Evolutionary conservation across 345 rosid genomes (phyloP), one percentile per base, ranked within the genome.

Genomic region (Aquilaria yunnanensis): DNA sequence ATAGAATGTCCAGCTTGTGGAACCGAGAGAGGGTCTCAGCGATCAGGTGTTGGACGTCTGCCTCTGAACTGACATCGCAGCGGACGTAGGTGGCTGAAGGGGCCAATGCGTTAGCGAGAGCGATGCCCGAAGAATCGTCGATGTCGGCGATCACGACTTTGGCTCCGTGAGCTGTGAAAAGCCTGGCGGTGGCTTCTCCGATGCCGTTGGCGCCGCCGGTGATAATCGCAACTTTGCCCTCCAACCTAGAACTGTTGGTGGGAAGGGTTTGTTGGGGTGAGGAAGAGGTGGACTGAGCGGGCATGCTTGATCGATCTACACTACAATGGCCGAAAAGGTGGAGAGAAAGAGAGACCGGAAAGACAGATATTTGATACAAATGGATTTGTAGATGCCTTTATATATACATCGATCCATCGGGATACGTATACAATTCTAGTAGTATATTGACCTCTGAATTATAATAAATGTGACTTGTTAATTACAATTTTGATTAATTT

Each of bases 181-280:
- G 70, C 48, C 71, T 74, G 13, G 72, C 93, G 0, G 93, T 80
- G 1, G 86, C 89, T 71, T 85, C 93, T 43, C 96, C 96, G 10
- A 92, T 92, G 10, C 98, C 98, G 12, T 81, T 77, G 0, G 90
- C 96, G 0, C 96, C 96, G 10, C 96, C 98, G 1, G 98, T 92
- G 14, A 89, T 74, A 12, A 92, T 74, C 0, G 90, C 88, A 32
- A 92, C 71, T 72, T 81, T 92, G 1, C 96, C 98, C 41, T 87
- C 96, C 83, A 92, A 59, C 70, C 98, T 92, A 23, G 23, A 23
- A 23, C 23, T 23, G 23, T 23, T 23, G 23, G 23, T 23, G 23
- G 23, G 23, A 23, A 23, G 23, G 23, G 23, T 23, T 23, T 23
- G 23, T 23, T 23, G 23, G 23, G 23, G 1, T 23, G 23, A 23